Percentiles rank a stretch among this genome's conserved stretches.
Evolutionary conservation across 306 rosid species (phyloP).

Genomic region (Hippophae gyantsensis): DNA sequence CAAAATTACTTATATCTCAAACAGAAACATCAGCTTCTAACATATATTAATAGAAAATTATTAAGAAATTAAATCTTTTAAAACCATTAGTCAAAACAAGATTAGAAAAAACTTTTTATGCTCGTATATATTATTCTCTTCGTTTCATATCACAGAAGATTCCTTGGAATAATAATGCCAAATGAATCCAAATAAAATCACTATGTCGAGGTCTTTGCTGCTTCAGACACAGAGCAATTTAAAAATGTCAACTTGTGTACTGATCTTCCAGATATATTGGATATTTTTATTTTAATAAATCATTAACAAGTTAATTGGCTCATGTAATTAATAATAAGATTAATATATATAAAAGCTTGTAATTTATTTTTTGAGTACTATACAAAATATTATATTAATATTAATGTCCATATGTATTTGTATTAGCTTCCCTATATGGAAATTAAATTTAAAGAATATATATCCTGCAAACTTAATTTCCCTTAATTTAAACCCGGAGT

Average conservation of each 20-base stretch:
- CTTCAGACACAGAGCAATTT: constrained; percentile 16
- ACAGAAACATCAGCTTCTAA: constrained; percentile 8
- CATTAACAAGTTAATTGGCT: constrained; percentile 22
- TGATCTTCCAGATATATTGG: constrained; percentile 20
- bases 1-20: constrained; percentile 1
- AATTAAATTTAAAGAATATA: too few relatives aligned
- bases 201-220: constrained; percentile 14
- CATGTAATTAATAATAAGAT: constrained; percentile 3
- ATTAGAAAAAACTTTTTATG: not conserved
- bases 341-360: not conserved
- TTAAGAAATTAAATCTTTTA: constrained; percentile 4
- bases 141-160: constrained; percentile 28
- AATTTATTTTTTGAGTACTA: too few relatives aligned
- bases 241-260: constrained; percentile 37
- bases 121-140: constrained; percentile 12
- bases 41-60: not conserved
- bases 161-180: constrained; percentile 42
- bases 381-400: too few relatives aligned
- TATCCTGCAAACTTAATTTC: too few relatives aligned
- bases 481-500: too few relatives aligned
- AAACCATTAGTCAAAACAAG: constrained; percentile 17
- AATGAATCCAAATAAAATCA: constrained; percentile 22
- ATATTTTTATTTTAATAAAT: constrained; percentile 4
- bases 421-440: too few relatives aligned
- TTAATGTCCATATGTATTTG: too few relatives aligned